phyloP scores from a whole-genome alignment of 352 stramenopile species.

The Globisporangium uncinulatum region DNA sequence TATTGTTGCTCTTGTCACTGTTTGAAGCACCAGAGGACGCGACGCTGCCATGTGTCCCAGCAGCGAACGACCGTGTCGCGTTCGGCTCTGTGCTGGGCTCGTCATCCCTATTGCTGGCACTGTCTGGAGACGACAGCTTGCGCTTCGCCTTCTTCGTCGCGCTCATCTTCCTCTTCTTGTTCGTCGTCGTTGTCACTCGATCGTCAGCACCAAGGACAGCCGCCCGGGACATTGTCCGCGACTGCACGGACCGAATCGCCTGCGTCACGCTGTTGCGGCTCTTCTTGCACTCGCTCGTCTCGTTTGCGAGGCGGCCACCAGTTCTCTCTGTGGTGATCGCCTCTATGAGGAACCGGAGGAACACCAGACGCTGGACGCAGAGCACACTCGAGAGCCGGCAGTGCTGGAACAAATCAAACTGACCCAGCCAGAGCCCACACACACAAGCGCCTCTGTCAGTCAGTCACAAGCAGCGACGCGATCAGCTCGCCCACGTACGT shows the following conservation, averaged over 20 bases:
- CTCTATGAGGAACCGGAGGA: constrained; percentile 47
- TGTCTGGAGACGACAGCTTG: neutral
- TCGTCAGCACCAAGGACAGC: neutral
- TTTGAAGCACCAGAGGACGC: neutral
- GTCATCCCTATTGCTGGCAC: neutral
- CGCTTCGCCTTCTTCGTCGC: neutral
- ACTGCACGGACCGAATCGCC: constrained; percentile 4
- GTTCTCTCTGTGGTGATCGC: constrained; percentile 21
- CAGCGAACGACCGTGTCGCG: neutral
- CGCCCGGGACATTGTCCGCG: neutral
- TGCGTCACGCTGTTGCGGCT: neutral
- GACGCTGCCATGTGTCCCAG: neutral
- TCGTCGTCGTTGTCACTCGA: neutral
- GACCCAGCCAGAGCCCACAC: neutral
- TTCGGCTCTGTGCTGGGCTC: neutral
- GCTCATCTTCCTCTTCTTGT: constrained; percentile 3
- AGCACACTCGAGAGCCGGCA: constrained; percentile 41
- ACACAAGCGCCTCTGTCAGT: neutral
- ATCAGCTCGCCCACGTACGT: constrained; percentile 1
- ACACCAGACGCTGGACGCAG: constrained; percentile 45
- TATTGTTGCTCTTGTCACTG: neutral
- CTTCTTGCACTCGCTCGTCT: neutral
- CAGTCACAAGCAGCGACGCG: neutral
- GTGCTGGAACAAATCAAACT: constrained; percentile 33
- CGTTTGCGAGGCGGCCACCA: neutral